Conservation (phyloP, 2,329 filamentous ascomycete species). For the Penicillium sp. region DNA sequence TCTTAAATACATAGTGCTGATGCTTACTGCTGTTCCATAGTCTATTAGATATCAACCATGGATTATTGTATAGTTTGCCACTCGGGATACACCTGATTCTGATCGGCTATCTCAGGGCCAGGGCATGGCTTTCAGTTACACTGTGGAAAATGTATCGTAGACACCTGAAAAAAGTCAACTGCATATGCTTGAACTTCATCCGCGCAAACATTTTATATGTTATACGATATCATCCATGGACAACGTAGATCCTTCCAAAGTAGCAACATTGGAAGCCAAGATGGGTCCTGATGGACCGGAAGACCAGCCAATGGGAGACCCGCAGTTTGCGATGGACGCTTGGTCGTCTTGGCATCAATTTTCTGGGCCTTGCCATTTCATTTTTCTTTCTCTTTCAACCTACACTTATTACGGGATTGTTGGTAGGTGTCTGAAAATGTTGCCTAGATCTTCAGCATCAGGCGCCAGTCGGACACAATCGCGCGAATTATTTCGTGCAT, state of each 20-base stretch:
- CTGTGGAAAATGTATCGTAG: no score
- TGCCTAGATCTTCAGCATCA: slow-evolving; percentile 34
- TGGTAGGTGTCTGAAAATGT: slow-evolving; percentile 32
- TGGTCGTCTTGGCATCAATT: slow-evolving; percentile 30
- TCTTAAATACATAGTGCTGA: not conserved
- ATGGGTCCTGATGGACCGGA: not conserved
- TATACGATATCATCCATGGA: no score
- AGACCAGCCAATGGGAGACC: slow-evolving; percentile 29
- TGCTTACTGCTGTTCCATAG: no score
- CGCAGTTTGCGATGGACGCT: slow-evolving; percentile 26
- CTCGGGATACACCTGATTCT: not conserved
- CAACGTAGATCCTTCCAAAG: not conserved
- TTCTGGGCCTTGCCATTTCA: slow-evolving; percentile 23
- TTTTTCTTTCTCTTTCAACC: slow-evolving; percentile 17
- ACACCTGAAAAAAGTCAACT: no score
- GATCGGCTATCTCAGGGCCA: not conserved
- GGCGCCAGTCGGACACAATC: slow-evolving; percentile 31
- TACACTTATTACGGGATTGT: not conserved
- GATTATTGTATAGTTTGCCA: not conserved
- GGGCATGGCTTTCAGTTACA: not conserved
- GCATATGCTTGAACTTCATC: no score
- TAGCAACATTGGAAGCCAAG: not conserved
- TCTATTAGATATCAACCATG: not conserved
- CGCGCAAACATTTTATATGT: no score
- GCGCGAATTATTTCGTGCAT: slow-evolving; percentile 27